Base-by-base conservation (phyloP, 768 basidiomycete genomes). In the Macrolepiota dolichaula region DNA sequence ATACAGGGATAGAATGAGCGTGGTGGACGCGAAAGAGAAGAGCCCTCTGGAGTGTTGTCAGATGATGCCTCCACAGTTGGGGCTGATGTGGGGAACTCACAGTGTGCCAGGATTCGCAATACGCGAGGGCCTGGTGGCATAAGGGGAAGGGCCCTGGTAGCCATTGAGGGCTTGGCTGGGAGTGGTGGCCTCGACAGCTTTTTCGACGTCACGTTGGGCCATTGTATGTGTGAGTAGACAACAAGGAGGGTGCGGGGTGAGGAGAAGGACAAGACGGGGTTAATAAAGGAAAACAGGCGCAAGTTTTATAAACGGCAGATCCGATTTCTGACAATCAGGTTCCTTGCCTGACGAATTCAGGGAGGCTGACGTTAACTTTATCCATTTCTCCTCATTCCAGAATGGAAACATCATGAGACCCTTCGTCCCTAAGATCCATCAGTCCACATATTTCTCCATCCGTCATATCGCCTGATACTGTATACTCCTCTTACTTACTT, bases 1-100 rank as follows among this genome's bases (percentile, higher is more conserved):
- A 80, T 82, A 89, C 63, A 93, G 64, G 4, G 90, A 92, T 36
- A 92, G 77, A 57, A 94, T 85, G 67, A 94, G 79, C 0, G 91
- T 92, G 11, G 92, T 92, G 3, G 89, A 88, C 19, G 92, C 91
- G 76, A 94, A 94, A 40, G 88, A 87, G 71, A 89, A 89, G 40
- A 93, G 78, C 22, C 92, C 92, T 32, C 89, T 91, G 67, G 22
- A 49, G 53, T 50, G 42, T 22, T 35, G 44, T 62, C 32, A 62
- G 49, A 36, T 29, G 29, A 54, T n/a, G n/a, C 56, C 56, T 63
- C 66, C 17, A 5, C 17, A 10, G 32, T n/a, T 25, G 51, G 35
- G 27, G 46, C n/a, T 49, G 54, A 59, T 49, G 11, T 59, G 29
- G 51, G 60, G 29, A 19, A 50, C 79, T 62, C 62, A 84, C 81